Evolutionary conservation across 768 basidiomycete species (phyloP).

Genomic region (Trametopsis cervina): DNA sequence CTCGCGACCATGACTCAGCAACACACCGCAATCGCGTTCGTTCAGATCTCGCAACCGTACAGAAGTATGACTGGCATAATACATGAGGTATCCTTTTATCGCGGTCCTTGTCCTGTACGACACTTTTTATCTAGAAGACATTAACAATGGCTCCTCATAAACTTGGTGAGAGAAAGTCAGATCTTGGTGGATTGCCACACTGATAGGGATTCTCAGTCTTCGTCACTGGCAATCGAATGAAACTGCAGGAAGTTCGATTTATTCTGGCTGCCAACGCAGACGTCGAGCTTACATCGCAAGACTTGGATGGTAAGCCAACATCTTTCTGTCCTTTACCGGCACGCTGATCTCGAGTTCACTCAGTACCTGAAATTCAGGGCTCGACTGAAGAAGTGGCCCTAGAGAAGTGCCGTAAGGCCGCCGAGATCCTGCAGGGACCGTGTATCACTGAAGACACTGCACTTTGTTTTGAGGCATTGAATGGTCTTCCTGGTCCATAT

Average conservation of each 20-base stretch:
- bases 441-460: slow-evolving; percentile 92
- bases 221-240: slow-evolving; percentile 92
- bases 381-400: slow-evolving; percentile 84
- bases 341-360: not conserved
- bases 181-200: too few relatives aligned
- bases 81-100: too few relatives aligned
- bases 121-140: too few relatives aligned
- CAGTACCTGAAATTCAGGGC: slow-evolving; percentile 94
- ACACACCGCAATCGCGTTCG: too few relatives aligned
- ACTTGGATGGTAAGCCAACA: slow-evolving; percentile 64
- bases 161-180: slow-evolving; percentile 10
- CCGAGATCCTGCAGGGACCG: slow-evolving; percentile 62
- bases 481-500: slow-evolving; percentile 93
- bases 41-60: too few relatives aligned
- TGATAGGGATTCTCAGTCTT: too few relatives aligned
- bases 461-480: slow-evolving; percentile 81
- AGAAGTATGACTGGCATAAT: too few relatives aligned
- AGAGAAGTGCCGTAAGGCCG: slow-evolving; percentile 82
- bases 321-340: not conserved
- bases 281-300: slow-evolving; percentile 70
- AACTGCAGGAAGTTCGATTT: slow-evolving; percentile 79
- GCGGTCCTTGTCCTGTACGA: too few relatives aligned
- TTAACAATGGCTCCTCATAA: slow-evolving; percentile 6
- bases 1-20: too few relatives aligned
- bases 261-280: slow-evolving; percentile 63